These are phyloP conservation scores for Xylaria intraflava DNA, from an alignment of 495 filamentous ascomycete genomes.

Conservation along the genomic window DNA sequence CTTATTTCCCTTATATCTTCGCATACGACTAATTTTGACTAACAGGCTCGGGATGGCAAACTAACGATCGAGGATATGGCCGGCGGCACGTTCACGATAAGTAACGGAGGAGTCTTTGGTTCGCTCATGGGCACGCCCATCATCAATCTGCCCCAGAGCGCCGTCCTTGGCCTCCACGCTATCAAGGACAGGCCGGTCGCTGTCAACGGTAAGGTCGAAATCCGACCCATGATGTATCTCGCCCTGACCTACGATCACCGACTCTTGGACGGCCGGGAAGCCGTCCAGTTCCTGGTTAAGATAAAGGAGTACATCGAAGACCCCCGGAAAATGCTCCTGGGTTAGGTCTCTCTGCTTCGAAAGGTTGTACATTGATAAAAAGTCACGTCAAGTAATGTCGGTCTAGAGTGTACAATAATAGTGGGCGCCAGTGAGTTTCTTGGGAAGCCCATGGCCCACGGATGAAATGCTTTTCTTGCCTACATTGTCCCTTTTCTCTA, in stretches of 20 bases:
- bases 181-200: slow-evolving; percentile 93
- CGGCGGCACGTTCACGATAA: slow-evolving; percentile 97
- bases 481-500: background rate
- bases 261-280: slow-evolving; percentile 89
- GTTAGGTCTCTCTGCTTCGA: slow-evolving; percentile 12
- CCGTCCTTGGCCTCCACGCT: slow-evolving; percentile 92
- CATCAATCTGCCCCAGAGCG: slow-evolving; percentile 94
- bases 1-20: background rate
- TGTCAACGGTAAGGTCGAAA: slow-evolving; percentile 86
- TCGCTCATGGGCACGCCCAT: slow-evolving; percentile 96
- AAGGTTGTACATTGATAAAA: background rate
- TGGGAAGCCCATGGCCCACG: background rate
- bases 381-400: slow-evolving; percentile 2
- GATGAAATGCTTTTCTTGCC: background rate
- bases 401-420: slow-evolving; percentile 11
- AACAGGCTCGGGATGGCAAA: slow-evolving; percentile 85
- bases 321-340: slow-evolving; percentile 80
- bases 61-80: slow-evolving; percentile 99
- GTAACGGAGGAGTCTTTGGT: slow-evolving; percentile 71
- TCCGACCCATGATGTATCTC: slow-evolving; percentile 98
- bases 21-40: slow-evolving; percentile 16
- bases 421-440: background rate
- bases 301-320: slow-evolving; percentile 99
- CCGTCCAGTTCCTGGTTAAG: slow-evolving; percentile 95
- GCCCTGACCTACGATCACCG: slow-evolving; percentile 97